Evolutionary conservation across 2,329 filamentous ascomycete species (phyloP), one percentile per base, ranked within the genome.

Genomic region (Aureobasidium sp.): DNA sequence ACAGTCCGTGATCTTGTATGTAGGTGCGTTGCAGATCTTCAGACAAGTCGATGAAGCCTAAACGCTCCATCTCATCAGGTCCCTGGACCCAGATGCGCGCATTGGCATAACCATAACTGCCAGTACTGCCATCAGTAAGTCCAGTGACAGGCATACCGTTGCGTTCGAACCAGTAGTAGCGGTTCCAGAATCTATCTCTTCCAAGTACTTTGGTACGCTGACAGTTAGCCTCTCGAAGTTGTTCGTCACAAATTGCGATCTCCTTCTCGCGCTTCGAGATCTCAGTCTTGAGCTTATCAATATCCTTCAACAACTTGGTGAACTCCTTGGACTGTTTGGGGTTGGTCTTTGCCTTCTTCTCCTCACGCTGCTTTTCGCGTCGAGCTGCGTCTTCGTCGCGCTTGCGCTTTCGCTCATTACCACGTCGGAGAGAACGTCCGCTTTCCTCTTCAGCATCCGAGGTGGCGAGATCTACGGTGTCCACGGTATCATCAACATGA

Each of bases 111-210:
- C 84, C 87, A 26, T 93, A 91, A 50, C 86, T 81, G 0, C 91
- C 89, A 1, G 93, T 97, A 17, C 92, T 97, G 74, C 91, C 96
- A 66, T 84, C 85, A 0, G 92, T 92, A 61, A 97, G 81, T 5
- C 94, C 94, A 36, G 83, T 91, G 70, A 93, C 96, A 0, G 94
- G 94, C 92, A 97, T 97, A 27, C 92, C 94, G 70, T 97, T 99
- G 65, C 93, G 88, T 76, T 99, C 94, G 73, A 97, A 97, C 93
- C 94, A 99, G 80, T 95, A 97, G 76, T 97, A 99, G 60, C 93
- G 86, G 75, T 99, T 97, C 86, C 93, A 96, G 80, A 96, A 99
- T 48, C 94, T 86, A 75, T 99, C 94, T 73, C 94, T 93, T 64
- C 94, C 94, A 29, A 99, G 81, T 20, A 93, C 86, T 65, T 90